Base-by-base conservation (phyloP, 1,139 yeast species). In the Ogataea hybrid region DNA sequence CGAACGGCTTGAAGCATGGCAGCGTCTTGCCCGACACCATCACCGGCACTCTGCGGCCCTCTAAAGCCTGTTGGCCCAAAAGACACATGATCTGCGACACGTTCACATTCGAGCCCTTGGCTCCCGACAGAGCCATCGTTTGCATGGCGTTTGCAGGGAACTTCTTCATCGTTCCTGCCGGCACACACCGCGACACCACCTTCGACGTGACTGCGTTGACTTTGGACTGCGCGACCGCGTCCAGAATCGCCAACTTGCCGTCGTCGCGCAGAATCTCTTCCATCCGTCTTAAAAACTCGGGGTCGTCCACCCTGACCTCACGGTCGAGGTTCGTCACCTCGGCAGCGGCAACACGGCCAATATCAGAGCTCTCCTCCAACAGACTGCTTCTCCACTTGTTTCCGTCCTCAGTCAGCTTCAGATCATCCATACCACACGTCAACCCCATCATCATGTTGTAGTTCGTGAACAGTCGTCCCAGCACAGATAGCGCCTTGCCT, bases 361-460 rank as follows among this genome's bases (percentile, higher is more conserved):
- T 82, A 57, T 85, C 94, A 42, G 75, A 77, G 17, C 95, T 82
- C 51, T 81, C 80, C 52, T 77, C 70, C 63, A 94, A 74, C 49
- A 92, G 85, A 41, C 88, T 94, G 16, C 70, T 69, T 73, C 99
- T 81, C 95, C 95, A 84, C 46, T 71, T 62, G 63, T 94, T 90
- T 62, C 99, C 99, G 56, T 88, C 95, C 6, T 68, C 79, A 18
- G 97, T 92, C 55, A 94, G 76, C 63, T 96, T 81, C 64, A 94
- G 75, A 68, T 94, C 99, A 63, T 94, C 99, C 98, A 94, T 94
- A 76, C 99, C 98, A 81, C 99, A 94, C 8, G 98, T 92, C 61
- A 94, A 86, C 2, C 96, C 98, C 44, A 88, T 84, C 71, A 81
- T 77, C 78, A 85, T 92, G 57, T 84, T 89, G 64, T 89, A 94